Base-by-base conservation (phyloP, 1,139 yeast genomes). In the Candida buenavistaensis region DNA sequence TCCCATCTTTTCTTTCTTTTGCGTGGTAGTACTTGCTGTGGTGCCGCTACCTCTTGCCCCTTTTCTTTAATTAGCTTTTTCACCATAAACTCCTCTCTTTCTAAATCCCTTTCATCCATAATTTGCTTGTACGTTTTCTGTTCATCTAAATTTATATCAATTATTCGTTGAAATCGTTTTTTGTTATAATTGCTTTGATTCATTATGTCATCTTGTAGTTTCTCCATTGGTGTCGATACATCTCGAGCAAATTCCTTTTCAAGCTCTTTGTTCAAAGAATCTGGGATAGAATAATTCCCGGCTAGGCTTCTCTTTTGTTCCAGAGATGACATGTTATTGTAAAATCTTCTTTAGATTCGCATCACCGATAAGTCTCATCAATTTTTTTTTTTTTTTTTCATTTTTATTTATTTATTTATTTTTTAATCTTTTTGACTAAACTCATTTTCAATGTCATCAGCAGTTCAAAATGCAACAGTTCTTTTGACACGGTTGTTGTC, bases 401-500 rank as follows among this genome's bases (percentile, higher is more conserved):
- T n/a, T n/a, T n/a, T n/a, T n/a, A n/a, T n/a, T n/a, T n/a, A n/a
- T n/a, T n/a, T n/a, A n/a, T n/a, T n/a, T n/a, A n/a, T n/a, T n/a
- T n/a, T 17, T 17, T 7, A 17, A 17, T 5, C 19, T 17, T 17
- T 17, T 17, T 17, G 19, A 17, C 19, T 7, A 17, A 17, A 17
- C 19, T 9, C 8, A 14, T 16, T 13, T 13, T 23, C 13, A 14
- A 27, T 23, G 26, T 17, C 29, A 5, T 11, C 27, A 7, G 12
- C 23, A 11, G 11, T 33, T 10, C 81, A 80, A 40, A 78, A 72
- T 39, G 75, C 88, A 1, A 55, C 73, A 0, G 81, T 82, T 15
- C 61, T 82, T 10, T 59, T 85, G 33, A 75, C 69, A 32, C 62
- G 97, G 40, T 61, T 87, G 6, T 59, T 90, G 8, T 63, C 80